Base-by-base conservation (phyloP, 2,329 filamentous ascomycete species). In the Knufia fluminis region DNA sequence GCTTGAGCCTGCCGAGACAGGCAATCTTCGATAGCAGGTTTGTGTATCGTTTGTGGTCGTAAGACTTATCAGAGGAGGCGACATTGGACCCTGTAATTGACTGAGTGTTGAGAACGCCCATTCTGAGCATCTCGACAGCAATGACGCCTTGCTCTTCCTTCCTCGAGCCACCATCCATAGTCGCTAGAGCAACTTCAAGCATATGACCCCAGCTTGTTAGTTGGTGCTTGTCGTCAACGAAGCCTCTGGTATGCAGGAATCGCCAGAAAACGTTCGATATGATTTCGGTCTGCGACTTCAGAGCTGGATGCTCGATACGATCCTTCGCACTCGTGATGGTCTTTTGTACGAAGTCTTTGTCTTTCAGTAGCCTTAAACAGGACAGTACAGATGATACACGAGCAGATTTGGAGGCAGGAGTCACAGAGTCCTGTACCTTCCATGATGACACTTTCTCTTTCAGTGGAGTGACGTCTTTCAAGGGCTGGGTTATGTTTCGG, bases 221-320 rank as follows among this genome's bases (percentile, higher is more conserved):
- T 52, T 82, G 79, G 66, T 97, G 91, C 52, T 78, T 76, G 42
- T 78, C 73, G 58, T 92, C 80, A 41, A 94, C 75, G 61, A 96
- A 98, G 20, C 84, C 89, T 52, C 90, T 81, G 43, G 97, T 75
- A 62, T 95, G 87, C 19, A 98, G 75, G 67, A 96, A 92, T 49
- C 89, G 80, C 85, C 88, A 96, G 51, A 91, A 76, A 4, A 83
- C 79, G 59, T 95, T 86, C 16, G 88, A 71, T 20, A 77, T 70
- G 48, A 91, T 77, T 60, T 92, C 85, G 14, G 84, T 76, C 54
- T 83, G 78, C n/a, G 83, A 78, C 52, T 75, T 79, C 19, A 59
- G 44, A 31, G 54, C 52, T 32, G 57, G 56, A 23, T 47, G 35
- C 19, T 23, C 19, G 31, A 55, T 24, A 31, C 49, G 52, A 17